Evolutionary conservation across 2,329 filamentous ascomycete species (phyloP).

Genomic region (Zymoseptoria passerinii): DNA sequence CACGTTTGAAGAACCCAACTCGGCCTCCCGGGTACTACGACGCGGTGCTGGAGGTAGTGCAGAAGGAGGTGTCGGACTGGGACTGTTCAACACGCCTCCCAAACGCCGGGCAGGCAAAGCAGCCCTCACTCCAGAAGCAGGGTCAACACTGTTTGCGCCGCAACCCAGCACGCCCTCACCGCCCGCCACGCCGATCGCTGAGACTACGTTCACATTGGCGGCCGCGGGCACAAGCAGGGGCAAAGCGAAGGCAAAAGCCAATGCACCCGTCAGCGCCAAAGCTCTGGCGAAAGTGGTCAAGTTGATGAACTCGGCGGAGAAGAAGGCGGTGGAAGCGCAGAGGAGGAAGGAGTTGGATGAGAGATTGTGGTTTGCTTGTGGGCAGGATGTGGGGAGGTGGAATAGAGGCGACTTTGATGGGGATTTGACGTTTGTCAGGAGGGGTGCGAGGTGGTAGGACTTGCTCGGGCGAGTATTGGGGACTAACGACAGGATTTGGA

Average conservation of each 20-base stretch:
- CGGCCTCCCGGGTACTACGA: constrained; percentile 17
- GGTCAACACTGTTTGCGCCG: background rate
- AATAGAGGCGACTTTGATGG: constrained; percentile 30
- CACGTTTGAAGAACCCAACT: constrained; percentile 12
- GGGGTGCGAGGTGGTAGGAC: background rate
- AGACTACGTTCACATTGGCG: background rate
- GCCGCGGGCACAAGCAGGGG: background rate
- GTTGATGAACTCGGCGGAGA: constrained; percentile 4
- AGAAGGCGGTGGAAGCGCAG: constrained; percentile 9
- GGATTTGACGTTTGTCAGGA: background rate
- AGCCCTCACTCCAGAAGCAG: background rate
- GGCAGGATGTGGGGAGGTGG: constrained; percentile 26
- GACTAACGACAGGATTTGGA: background rate
- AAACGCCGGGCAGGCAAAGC: background rate
- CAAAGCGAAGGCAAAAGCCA: background rate
- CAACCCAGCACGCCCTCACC: background rate
- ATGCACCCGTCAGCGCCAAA: background rate
- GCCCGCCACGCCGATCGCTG: background rate
- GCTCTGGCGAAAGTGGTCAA: background rate
- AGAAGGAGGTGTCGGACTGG: background rate
- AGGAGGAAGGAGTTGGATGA: constrained; percentile 15
- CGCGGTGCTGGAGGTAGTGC: background rate
- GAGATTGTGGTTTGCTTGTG: constrained; percentile 27
- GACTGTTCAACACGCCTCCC: constrained; percentile 10
- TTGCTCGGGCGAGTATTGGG: background rate